Evolutionary conservation across 805 yeast species (phyloP), one percentile per base, ranked within the genome.

Genomic region (Zygotorulaspora florentina): DNA sequence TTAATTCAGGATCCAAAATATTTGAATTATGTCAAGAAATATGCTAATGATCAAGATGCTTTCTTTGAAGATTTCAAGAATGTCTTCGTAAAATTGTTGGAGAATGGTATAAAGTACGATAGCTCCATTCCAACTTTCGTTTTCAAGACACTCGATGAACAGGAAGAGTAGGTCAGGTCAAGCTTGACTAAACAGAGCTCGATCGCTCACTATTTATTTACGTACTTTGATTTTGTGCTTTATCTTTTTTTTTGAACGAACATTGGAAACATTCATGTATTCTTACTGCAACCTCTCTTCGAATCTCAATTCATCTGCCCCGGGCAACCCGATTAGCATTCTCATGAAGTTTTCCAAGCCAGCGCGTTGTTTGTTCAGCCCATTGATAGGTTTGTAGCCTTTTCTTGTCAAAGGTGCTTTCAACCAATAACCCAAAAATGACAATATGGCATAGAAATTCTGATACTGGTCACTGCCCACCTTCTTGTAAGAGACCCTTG

Each of bases 341-440:
- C 96, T 83, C 70, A 90, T 73, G 64, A 90, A 80, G 75, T 89
- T 91, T 73, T 90, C 98, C 55, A 90, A 73, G 42, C 95, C 96
- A 58, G 83, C 77, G 65, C 96, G 84, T 75, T 91, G 98, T 72
- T 90, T 91, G 79, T 88, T 91, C 66, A 90, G 77, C 23, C 97
- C 96, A 62, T 90, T 90, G 60, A 90, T 87, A 27, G 96, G 83
- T 64, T 87, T 84, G 70, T 75, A 86, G 3, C 96, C 96, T 40
- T 88, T 87, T 71, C 91, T 86, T 40, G 95, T 83, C 58, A 90
- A 79, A 54, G 98, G 98, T 2, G 97, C 97, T 75, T 90, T 90
- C 64, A 91, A 81, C 97, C 97, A 90, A 73, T 90, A 90, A 62
- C 90, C 80, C 67, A 90, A 76, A 67, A 89, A 85, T 13, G 95